A percentile compares a stretch with the other conserved stretches of the same genome.
phyloP scores from a whole-genome alignment of 495 filamentous ascomycete species.

The Trypethelium eluteriae region DNA sequence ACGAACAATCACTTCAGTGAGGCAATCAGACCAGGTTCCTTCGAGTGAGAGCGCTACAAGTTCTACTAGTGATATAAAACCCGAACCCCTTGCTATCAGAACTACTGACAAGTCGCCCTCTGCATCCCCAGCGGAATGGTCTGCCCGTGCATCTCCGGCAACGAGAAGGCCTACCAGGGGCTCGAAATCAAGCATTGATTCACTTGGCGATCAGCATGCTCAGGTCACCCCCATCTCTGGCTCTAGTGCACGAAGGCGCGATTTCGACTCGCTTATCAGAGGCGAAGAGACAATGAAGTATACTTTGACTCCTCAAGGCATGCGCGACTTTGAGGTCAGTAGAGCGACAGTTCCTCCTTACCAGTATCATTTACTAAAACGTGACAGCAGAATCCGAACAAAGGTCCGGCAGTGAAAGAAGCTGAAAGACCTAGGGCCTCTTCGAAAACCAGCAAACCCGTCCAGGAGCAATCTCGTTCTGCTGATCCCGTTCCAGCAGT shows the following conservation, averaged over 20 bases:
- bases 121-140: neutral
- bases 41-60: neutral
- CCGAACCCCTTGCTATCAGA: neutral
- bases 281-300: slow-evolving; percentile 89
- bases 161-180: slow-evolving; percentile 1
- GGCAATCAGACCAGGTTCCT: neutral
- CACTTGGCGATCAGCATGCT: slow-evolving; percentile 7
- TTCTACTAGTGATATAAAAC: neutral
- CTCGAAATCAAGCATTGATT: slow-evolving; percentile 8
- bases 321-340: slow-evolving; percentile 78
- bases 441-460: neutral
- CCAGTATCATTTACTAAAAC: neutral
- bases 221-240: slow-evolving; percentile 6
- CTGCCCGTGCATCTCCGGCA: neutral
- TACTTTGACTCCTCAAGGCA: slow-evolving; percentile 81
- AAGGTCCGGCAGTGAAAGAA: neutral
- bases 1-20: neutral
- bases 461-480: neutral
- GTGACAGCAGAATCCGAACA: neutral
- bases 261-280: slow-evolving; percentile 81
- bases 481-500: neutral
- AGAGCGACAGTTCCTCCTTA: neutral
- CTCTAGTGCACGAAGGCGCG: slow-evolving; percentile 40
- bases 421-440: neutral
- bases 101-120: neutral